Base-by-base conservation (phyloP, 2,329 filamentous ascomycete species). In the Colletotrichum kahawae region DNA sequence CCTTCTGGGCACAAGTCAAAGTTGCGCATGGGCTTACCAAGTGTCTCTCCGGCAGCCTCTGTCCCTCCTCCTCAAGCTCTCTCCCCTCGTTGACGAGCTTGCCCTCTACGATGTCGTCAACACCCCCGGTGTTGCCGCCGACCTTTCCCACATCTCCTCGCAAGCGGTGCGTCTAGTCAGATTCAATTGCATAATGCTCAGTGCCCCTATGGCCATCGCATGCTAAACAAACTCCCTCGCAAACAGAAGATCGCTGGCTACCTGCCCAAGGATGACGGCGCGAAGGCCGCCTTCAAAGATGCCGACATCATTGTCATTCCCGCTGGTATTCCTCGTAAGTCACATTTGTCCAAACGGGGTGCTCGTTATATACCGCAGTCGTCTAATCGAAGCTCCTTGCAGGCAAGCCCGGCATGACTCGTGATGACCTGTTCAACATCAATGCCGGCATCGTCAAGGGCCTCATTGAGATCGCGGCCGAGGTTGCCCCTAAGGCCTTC, bases 331-430 rank as follows among this genome's bases (percentile, higher is more conserved):
- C 97, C 97, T 83, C 95, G 97, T 98, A 90, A 82, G 94, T 90
- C n/a, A n/a, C n/a, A 48, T 48, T 48, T 24, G 56, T 69, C 27
- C 33, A 14, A 27, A 29, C 33, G 18, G 33, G n/a, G 48, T 51
- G 67, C 31, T 36, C 33, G 24, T 33, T 21, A n/a, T 24, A 48
- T 64, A 38, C 43, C 48, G 59, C 63, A n/a, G 36, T 62, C 18
- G 33, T 57, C 59, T 67, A 13, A 68, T 51, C 24, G 13, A 14
- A 81, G 33, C 67, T 18, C 56, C 24, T 56, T 75, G 74, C 78
- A 98, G 96, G 96, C 88, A 98, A 98, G 92, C 97, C 97, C 81
- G 97, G 97, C 82, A 99, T 99, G 97, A 98, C 95, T 86, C 95
- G 97, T 89, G 97, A 99, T 82, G 97, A 98, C 84, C 95, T 99